Base-by-base conservation (phyloP, 306 rosid genomes). In the Rubus parviflorus region DNA sequence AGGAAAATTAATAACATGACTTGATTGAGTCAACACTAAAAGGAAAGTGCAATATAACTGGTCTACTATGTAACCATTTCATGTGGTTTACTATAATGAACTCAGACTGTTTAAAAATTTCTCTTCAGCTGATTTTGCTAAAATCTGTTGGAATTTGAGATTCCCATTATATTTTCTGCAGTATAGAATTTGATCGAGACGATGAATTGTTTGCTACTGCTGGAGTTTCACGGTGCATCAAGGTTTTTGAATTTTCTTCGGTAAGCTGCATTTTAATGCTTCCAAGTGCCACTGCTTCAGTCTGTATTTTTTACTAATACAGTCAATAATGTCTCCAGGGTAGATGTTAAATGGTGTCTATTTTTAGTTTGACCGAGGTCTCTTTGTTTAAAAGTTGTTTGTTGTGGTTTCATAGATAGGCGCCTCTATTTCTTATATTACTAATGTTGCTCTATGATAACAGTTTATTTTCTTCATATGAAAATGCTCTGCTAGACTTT, bases 101-200 rank as follows among this genome's bases (percentile, higher is more conserved):
- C 43, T 23, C 8, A 5, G 47, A 20, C 16, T 42, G 54, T 68
- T 30, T 68, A 15, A 68, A 8, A 43, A 68, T 14, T 46, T 46
- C 40, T 14, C 14, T 66, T 8, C 15, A 47, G 42, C 74, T 22
- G 53, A 30, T 30, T 51, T 30, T 20, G n/a, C 19, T 41, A 14
- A 38, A 22, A 2, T 48, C 53, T 63, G 9, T 45, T 77, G 68
- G 23, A 19, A 63, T 30, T 17, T 71, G 60, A 71, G 63, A 54
- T 71, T 46, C 45, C 7, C 22, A 47, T 47, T 8, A 57, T 56
- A 30, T 56, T 69, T 86, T 76, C 56, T 90, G 86, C 92, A 94
- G 98, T 86, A 94, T 94, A 79, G 98, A 94, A 88, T 94, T 94
- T 82, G 91, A 91, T 76, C 88, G 97, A 8, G 96, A 94, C 68